A percentile compares a stretch with the other conserved stretches of the same genome.
Evolutionary conservation across 768 basidiomycete genomes (phyloP).

Genomic region (Termitomyces sp.): DNA sequence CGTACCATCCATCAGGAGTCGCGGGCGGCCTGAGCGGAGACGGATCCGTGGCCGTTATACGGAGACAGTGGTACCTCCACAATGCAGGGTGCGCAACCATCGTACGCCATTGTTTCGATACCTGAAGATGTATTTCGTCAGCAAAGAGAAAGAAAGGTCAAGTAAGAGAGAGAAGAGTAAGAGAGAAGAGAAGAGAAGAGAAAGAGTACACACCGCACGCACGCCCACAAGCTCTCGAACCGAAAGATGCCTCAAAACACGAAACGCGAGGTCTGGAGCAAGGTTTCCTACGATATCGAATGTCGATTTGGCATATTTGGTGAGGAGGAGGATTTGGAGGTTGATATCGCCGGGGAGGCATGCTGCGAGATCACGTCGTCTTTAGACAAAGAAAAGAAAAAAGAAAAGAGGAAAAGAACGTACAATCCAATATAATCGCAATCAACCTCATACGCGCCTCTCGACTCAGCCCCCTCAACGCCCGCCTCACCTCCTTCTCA

Average conservation of each 20-base stretch:
- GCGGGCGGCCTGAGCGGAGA: slow-evolving; percentile 58
- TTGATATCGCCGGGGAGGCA: slow-evolving; percentile 83
- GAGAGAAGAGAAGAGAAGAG: slow-evolving; percentile 1
- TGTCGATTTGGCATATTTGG: slow-evolving; percentile 80
- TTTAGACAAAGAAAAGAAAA: too few relatives aligned
- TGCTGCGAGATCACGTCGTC: too few relatives aligned
- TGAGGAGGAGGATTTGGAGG: slow-evolving; percentile 77
- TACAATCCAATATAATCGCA: slow-evolving; percentile 39
- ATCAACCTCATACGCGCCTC: slow-evolving; percentile 60
- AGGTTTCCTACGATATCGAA: slow-evolving; percentile 80
- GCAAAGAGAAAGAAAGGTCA: too few relatives aligned
- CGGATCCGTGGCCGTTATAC: slow-evolving; percentile 71
- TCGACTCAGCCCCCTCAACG: slow-evolving; percentile 54
- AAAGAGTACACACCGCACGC: slow-evolving; percentile 46
- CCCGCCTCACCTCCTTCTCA: slow-evolving; percentile 67
- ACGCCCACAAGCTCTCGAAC: slow-evolving; percentile 61
- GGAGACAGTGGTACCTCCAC: slow-evolving; percentile 75
- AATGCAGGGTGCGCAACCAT: slow-evolving; percentile 61
- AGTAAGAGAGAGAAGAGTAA: too few relatives aligned
- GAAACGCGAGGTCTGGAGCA: slow-evolving; percentile 59
- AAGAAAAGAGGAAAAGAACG: slow-evolving; percentile 29
- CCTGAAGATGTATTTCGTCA: slow-evolving; percentile 31
- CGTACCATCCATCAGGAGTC: slow-evolving; percentile 71
- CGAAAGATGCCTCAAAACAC: slow-evolving; percentile 51
- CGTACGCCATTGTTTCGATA: slow-evolving; percentile 42